phyloP scores from a whole-genome alignment of 805 yeast genomes.

The Lipomyces spencermartinsiae region DNA sequence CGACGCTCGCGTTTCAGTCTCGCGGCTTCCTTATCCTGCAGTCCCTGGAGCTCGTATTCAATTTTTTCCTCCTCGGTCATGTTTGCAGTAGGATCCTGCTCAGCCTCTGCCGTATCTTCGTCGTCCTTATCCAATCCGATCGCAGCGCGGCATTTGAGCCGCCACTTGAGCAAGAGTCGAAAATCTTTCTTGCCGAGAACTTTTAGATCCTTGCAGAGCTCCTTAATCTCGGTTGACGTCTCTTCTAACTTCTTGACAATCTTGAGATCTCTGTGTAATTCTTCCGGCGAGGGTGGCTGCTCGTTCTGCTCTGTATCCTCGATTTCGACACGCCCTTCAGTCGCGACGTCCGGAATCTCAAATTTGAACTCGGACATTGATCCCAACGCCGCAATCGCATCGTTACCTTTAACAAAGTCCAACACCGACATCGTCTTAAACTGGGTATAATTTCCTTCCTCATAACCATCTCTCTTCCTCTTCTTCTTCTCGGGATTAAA shows the following conservation, averaged over 20 bases:
- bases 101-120: constrained; percentile 57
- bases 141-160: constrained; percentile 80
- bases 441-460: constrained; percentile 82
- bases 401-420: constrained; percentile 82
- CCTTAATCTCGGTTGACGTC: constrained; percentile 78
- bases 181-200: constrained; percentile 95
- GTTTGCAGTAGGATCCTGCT: constrained; percentile 54
- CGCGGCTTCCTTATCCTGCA: constrained; percentile 72
- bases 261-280: constrained; percentile 61
- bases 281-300: constrained; percentile 4
- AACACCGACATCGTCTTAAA: constrained; percentile 75
- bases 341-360: constrained; percentile 46
- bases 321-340: background rate
- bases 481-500: constrained; percentile 92
- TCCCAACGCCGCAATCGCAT: constrained; percentile 84
- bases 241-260: constrained; percentile 72
- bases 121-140: constrained; percentile 65
- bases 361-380: constrained; percentile 66
- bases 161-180: constrained; percentile 81
- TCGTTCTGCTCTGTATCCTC: constrained; percentile 23
- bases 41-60: constrained; percentile 78
- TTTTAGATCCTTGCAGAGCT: constrained; percentile 87
- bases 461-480: constrained; percentile 95
- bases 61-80: constrained; percentile 80
- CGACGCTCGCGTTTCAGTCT: constrained; percentile 81